These are phyloP conservation scores for Exophiala oligosperma DNA, from an alignment of 2,329 filamentous ascomycete species.

Conservation along the genomic window DNA sequence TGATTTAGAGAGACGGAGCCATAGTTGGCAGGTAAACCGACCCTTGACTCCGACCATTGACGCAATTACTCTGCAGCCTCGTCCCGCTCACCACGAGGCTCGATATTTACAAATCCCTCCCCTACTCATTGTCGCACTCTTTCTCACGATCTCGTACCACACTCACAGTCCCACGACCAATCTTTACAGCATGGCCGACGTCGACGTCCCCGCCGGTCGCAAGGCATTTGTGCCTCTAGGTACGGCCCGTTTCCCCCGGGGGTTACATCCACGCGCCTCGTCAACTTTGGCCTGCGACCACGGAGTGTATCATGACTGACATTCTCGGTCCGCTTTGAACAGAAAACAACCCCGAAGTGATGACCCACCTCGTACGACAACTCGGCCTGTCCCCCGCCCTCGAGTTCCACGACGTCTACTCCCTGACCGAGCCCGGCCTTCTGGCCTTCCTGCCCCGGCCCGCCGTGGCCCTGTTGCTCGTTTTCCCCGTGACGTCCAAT, in stretches of 20 bases:
- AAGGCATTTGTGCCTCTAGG: conserved; percentile 53
- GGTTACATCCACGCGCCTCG: too few relatives aligned
- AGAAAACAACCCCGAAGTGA: conserved; percentile 83
- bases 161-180: background rate
- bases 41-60: conserved; percentile 7
- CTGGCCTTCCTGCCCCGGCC: conserved; percentile 86
- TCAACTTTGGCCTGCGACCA: background rate
- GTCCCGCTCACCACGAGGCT: too few relatives aligned
- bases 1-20: too few relatives aligned
- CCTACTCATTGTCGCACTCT: background rate
- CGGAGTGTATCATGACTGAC: background rate
- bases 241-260: conserved; percentile 24
- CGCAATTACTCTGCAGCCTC: conserved; percentile 12
- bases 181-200: conserved; percentile 17
- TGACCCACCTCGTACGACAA: conserved; percentile 77
- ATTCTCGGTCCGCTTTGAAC: background rate
- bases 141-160: too few relatives aligned
- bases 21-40: too few relatives aligned
- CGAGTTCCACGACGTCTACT: conserved; percentile 87
- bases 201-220: conserved; percentile 37
- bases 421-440: conserved; percentile 79
- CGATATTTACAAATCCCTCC: background rate
- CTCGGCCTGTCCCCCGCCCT: conserved; percentile 80
- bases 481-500: conserved; percentile 78
- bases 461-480: conserved; percentile 82